These are phyloP conservation scores for Mycena vulgaris DNA, from an alignment of 768 basidiomycete genomes.

Conservation along the genomic window DNA sequence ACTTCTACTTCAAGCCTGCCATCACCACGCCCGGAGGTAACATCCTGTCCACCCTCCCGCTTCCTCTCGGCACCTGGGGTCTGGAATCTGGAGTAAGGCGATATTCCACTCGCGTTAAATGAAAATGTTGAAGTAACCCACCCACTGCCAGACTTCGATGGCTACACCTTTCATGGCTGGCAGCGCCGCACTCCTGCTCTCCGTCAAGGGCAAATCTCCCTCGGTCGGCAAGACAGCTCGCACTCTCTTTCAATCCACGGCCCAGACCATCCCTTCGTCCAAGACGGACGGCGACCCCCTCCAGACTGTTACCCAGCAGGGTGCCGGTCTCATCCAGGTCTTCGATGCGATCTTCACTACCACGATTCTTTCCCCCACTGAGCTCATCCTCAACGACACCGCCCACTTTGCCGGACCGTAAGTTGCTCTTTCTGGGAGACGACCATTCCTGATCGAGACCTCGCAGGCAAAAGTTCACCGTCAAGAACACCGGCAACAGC, in stretches of 20 bases:
- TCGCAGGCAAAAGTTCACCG: slow-evolving; percentile 62
- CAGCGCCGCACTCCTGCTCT: slow-evolving; percentile 59
- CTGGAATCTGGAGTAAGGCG: slow-evolving; percentile 52
- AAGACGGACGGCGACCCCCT: slow-evolving; percentile 65
- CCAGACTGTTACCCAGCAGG: slow-evolving; percentile 68
- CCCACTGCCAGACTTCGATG: slow-evolving; percentile 58
- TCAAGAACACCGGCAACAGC: slow-evolving; percentile 64
- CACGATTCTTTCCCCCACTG: slow-evolving; percentile 67
- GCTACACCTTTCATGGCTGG: slow-evolving; percentile 64
- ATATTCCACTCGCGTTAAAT: background rate
- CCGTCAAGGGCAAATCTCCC: slow-evolving; percentile 54
- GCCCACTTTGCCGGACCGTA: slow-evolving; percentile 64
- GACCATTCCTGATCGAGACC: background rate
- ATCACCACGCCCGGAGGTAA: slow-evolving; percentile 69
- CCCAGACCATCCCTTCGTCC: slow-evolving; percentile 58
- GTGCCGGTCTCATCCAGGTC: slow-evolving; percentile 71
- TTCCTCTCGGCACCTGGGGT: slow-evolving; percentile 56
- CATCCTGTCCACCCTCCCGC: slow-evolving; percentile 63
- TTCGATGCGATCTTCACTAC: slow-evolving; percentile 69
- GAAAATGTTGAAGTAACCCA: background rate
- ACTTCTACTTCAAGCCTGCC: slow-evolving; percentile 71
- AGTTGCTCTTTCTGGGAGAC: slow-evolving; percentile 40
- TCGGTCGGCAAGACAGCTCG: slow-evolving; percentile 47
- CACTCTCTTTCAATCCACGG: slow-evolving; percentile 60
- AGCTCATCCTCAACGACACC: slow-evolving; percentile 78